These are phyloP conservation scores for Pulchroboletus neoregius DNA, from an alignment of 1,284 basidiomycete genomes.

Conservation along the genomic window DNA sequence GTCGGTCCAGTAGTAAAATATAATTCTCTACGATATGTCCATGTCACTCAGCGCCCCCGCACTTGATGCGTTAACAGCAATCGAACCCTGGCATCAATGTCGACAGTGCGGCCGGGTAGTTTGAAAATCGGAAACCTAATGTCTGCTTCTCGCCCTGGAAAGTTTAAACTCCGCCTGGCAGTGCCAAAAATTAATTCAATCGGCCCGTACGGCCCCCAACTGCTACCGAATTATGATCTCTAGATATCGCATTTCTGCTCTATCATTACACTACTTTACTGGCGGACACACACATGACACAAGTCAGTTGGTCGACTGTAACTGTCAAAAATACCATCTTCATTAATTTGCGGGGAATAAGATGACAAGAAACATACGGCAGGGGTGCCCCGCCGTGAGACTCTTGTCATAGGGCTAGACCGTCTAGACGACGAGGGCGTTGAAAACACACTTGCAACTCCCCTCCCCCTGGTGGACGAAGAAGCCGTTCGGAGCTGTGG, in stretches of 20 bases:
- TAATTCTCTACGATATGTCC: too few species aligned
- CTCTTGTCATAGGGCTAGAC: slow-evolving; percentile 41
- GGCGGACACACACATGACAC: too few species aligned
- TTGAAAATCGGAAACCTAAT: slow-evolving; percentile 35
- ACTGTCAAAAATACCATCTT: slow-evolving; percentile 15
- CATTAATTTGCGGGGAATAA: slow-evolving; percentile 29
- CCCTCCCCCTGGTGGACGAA: slow-evolving; percentile 33
- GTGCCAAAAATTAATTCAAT: too few species aligned
- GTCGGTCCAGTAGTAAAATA: too few species aligned
- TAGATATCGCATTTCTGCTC: too few species aligned
- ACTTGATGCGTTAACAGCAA: slow-evolving; percentile 23
- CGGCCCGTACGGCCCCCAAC: too few species aligned
- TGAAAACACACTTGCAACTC: slow-evolving; percentile 31
- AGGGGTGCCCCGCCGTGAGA: slow-evolving; percentile 29
- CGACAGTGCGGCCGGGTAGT: slow-evolving; percentile 11
- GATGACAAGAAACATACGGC: slow-evolving; percentile 24
- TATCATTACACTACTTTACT: too few species aligned
- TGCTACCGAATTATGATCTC: too few species aligned
- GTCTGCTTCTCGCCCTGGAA: slow-evolving; percentile 30
- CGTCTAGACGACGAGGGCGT: slow-evolving; percentile 41
- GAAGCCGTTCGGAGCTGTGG: slow-evolving; percentile 29
- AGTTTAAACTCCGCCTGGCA: slow-evolving; percentile 23
- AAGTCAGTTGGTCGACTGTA: slow-evolving; percentile 16
- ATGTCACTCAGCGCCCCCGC: too few species aligned
- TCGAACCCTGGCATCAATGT: slow-evolving; percentile 16